phyloP scores from a whole-genome alignment of 2,329 filamentous ascomycete species.

The Plectosphaerella plurivora region DNA sequence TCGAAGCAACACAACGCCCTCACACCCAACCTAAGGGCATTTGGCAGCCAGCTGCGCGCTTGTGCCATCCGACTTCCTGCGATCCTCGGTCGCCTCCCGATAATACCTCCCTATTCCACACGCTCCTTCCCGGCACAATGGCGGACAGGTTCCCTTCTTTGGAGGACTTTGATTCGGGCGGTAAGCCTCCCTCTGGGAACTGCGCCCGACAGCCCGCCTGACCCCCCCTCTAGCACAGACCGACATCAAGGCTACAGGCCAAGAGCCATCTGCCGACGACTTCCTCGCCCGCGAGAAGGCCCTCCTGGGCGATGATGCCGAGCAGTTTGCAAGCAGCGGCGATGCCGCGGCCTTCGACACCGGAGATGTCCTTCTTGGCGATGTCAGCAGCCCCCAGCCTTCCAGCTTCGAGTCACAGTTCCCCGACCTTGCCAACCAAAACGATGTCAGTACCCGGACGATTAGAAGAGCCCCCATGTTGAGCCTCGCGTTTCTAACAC shows the following conservation, averaged over 20 bases:
- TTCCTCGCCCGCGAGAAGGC: slow-evolving; percentile 92
- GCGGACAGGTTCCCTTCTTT: slow-evolving; percentile 75
- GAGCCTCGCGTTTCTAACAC: neutral
- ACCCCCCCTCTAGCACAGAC: slow-evolving; percentile 55
- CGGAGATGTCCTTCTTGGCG: slow-evolving; percentile 67
- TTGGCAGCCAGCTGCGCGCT: too few relatives aligned
- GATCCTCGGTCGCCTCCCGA: too few relatives aligned
- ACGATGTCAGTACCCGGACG: slow-evolving; percentile 53
- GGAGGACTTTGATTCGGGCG: slow-evolving; percentile 69
- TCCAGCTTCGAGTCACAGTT: slow-evolving; percentile 80
- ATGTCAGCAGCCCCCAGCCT: slow-evolving; percentile 44
- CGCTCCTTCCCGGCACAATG: slow-evolving; percentile 39
- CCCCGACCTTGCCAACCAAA: slow-evolving; percentile 66
- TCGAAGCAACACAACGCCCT: too few relatives aligned
- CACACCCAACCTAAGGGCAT: too few relatives aligned
- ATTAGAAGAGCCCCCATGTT: neutral
- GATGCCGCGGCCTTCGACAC: slow-evolving; percentile 64
- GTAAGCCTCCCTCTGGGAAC: slow-evolving; percentile 29
- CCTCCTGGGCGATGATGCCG: slow-evolving; percentile 84
- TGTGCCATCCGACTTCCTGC: too few relatives aligned
- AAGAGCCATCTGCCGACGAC: slow-evolving; percentile 64
- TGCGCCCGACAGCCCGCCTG: too few relatives aligned
- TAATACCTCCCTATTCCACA: too few relatives aligned
- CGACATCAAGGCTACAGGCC: slow-evolving; percentile 53
- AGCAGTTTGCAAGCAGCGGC: slow-evolving; percentile 77